These are phyloP conservation scores for Aspergillus campestris DNA, from an alignment of 495 filamentous ascomycete species.

Conservation along the genomic window DNA sequence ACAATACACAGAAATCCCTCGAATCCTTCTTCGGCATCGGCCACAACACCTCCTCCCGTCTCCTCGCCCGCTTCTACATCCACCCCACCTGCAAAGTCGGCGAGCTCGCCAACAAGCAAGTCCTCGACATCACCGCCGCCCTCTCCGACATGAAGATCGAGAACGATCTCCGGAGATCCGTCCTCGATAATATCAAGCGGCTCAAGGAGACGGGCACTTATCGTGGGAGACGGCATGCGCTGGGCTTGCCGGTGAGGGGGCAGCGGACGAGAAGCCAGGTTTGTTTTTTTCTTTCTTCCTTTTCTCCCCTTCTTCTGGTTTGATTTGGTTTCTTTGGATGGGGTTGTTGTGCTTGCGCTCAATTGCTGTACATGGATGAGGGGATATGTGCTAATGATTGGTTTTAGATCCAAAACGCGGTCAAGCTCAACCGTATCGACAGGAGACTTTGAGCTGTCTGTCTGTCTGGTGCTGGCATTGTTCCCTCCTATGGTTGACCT, in stretches of 20 bases:
- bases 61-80: slow-evolving; percentile 82
- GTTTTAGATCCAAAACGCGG: slow-evolving; percentile 59
- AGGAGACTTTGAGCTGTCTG: slow-evolving; percentile 32
- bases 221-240: slow-evolving; percentile 81
- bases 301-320: background rate
- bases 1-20: slow-evolving; percentile 67
- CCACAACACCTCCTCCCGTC: slow-evolving; percentile 53
- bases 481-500: slow-evolving; percentile 15
- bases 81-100: slow-evolving; percentile 71
- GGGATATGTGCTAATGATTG: slow-evolving; percentile 3
- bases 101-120: slow-evolving; percentile 57
- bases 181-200: slow-evolving; percentile 77
- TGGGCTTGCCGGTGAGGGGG: slow-evolving; percentile 78
- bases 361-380: too few species aligned
- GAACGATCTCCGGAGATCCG: slow-evolving; percentile 68
- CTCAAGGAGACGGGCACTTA: slow-evolving; percentile 88
- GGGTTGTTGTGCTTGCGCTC: too few species aligned
- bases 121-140: slow-evolving; percentile 72
- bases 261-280: slow-evolving; percentile 80
- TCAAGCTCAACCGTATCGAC: slow-evolving; percentile 72
- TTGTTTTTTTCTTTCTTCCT: slow-evolving; percentile 18
- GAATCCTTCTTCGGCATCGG: slow-evolving; percentile 88
- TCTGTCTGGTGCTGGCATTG: slow-evolving; percentile 8
- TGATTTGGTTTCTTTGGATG: slow-evolving; percentile 3
- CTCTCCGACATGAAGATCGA: slow-evolving; percentile 90